Conservation (phyloP, 2,329 filamentous ascomycete genomes). For the Apiospora kogelbergensis region DNA sequence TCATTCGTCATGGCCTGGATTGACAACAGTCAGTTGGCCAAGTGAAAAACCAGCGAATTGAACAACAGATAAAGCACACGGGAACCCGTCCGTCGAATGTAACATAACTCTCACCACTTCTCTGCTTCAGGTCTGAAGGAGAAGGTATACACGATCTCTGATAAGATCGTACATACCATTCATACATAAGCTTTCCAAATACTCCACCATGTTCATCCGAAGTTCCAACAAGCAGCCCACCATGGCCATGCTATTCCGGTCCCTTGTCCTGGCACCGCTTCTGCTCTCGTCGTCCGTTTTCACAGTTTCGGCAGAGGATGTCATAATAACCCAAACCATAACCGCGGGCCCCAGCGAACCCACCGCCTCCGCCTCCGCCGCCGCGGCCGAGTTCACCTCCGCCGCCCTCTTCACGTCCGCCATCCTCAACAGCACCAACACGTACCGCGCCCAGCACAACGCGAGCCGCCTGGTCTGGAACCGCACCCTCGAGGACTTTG, state of each 20-base stretch:
- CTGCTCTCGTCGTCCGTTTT: conserved; percentile 11
- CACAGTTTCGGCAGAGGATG: conserved; percentile 23
- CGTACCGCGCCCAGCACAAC: conserved; percentile 63
- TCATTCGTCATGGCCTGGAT: background rate
- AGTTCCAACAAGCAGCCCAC: background rate
- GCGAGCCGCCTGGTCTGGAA: conserved; percentile 65
- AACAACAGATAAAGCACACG: background rate
- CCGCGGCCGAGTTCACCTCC: conserved; percentile 32
- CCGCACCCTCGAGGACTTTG: conserved; percentile 54
- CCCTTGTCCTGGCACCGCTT: background rate
- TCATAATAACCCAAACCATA: conserved; percentile 22
- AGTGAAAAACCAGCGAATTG: background rate
- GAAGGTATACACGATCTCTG: background rate
- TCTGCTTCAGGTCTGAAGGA: background rate
- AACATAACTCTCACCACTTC: background rate
- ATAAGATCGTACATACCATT: background rate
- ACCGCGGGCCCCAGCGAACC: conserved; percentile 19
- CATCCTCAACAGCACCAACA: conserved; percentile 67
- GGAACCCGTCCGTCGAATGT: background rate
- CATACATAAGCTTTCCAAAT: background rate
- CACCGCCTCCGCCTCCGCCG: conserved; percentile 21
- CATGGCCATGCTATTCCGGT: background rate
- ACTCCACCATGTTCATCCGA: background rate
- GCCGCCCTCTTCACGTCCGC: conserved; percentile 45
- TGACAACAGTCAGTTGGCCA: background rate